These are phyloP conservation scores for Tulasnella sp. DNA, from an alignment of 768 basidiomycete species.

Conservation along the genomic window DNA sequence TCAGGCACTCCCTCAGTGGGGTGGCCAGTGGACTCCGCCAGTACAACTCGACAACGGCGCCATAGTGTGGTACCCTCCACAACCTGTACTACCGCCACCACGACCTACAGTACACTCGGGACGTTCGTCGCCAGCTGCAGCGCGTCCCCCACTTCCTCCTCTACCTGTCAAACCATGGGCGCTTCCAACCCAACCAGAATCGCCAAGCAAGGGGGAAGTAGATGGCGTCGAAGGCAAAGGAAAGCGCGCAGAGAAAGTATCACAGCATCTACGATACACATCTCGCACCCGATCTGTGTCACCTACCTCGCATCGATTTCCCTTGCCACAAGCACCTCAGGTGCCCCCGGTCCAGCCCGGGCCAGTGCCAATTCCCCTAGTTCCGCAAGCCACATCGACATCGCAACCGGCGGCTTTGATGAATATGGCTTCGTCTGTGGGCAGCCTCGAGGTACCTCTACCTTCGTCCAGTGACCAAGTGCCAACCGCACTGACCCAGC, in stretches of 20 bases:
- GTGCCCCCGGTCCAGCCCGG: neutral
- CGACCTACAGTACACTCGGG: neutral
- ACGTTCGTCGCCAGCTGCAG: slow-evolving; percentile 18
- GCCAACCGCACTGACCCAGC: slow-evolving; percentile 2
- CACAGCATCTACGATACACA: slow-evolving; percentile 46
- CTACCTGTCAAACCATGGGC: slow-evolving; percentile 21
- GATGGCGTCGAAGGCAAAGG: slow-evolving; percentile 36
- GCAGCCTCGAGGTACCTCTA: neutral
- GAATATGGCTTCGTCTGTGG: slow-evolving; percentile 23
- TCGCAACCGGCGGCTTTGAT: too few species aligned
- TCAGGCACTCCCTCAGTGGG: neutral
- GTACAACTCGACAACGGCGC: neutral
- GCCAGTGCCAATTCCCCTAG: slow-evolving; percentile 19
- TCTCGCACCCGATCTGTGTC: slow-evolving; percentile 53
- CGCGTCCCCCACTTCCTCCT: slow-evolving; percentile 29
- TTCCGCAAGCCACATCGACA: slow-evolving; percentile 3
- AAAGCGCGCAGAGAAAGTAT: slow-evolving; percentile 44
- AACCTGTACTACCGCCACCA: neutral
- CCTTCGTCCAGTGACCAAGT: neutral
- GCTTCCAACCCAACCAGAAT: slow-evolving; percentile 17
- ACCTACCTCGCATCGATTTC: slow-evolving; percentile 45
- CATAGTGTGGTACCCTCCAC: neutral
- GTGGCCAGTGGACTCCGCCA: neutral
- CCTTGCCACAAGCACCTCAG: slow-evolving; percentile 25
- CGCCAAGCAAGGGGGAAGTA: neutral